Base-by-base conservation (phyloP, 2,329 filamentous ascomycete species). In the Lithohypha guttulata region DNA sequence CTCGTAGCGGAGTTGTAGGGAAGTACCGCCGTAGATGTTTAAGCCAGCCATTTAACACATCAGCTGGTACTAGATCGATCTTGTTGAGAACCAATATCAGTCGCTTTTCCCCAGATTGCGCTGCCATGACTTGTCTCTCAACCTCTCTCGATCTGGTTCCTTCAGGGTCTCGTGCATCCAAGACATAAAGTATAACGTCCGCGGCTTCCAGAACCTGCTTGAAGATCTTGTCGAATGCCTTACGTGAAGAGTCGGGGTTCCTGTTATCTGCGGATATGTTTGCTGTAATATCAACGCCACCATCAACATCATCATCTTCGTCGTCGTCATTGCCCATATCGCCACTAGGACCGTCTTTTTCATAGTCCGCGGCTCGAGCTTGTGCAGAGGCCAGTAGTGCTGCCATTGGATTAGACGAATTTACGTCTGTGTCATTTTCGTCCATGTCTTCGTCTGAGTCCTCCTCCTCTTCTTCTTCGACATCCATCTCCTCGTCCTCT, bases 21-120 rank as follows among this genome's bases (percentile, higher is more conserved):
- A 95, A 94, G 59, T 82, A 93, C 50, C 84, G 77, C 45, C 85
- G 81, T 47, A 95, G 74, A 61, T 94, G 78, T 42, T 73, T 62
- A 49, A 95, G 76, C 87, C 87, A 95, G 53, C 73, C 77, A 58
- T 84, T 84, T 30, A 95, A 75, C 9, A 89, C 81, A 32, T 78
- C 71, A 15, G 84, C 77, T 2, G 87, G 87, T 31, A 95, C 74
- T 41, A 95, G 73, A 59, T 95, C 87, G 58, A 93, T 87, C 74
- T 95, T 95, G 78, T 95, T 95, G 51, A 95, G 70, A 42, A 95
- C 76, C 43, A 95, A 76, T 44, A 95, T 93, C 43, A 95, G 71
- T 37, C 87, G 75, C 69, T 95, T 95, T 50, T 79, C 80, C 41
- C 82, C 83, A 19, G 73, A 73, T 10, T 84, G 82, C 7, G 84